Base-by-base conservation (phyloP, 2,329 filamentous ascomycete genomes). In the Trichocomaceae sp. region DNA sequence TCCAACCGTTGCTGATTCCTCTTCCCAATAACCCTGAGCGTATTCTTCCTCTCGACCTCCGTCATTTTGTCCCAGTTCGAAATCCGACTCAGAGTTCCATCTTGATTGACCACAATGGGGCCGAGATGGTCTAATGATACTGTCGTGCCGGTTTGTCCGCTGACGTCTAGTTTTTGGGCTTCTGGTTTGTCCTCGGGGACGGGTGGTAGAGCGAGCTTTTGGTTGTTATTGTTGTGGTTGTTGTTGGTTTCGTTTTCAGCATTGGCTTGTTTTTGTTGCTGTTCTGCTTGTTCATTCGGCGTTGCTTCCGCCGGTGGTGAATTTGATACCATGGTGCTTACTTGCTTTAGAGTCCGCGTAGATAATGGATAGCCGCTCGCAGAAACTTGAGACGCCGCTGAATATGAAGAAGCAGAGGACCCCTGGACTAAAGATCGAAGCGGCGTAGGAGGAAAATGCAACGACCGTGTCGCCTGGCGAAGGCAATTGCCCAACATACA, bases 21-120 rank as follows among this genome's bases (percentile, higher is more conserved):
- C 76, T 82, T 85, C 9, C 82, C 81, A 61, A 91, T 65, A 47
- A 89, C 72, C 46, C 83, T 76, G 66, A 90, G 60, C 37, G 86
- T 88, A 63, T 83, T 87, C 66, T 80, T 71, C 66, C 76, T 78
- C 75, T 90, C 87, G 6, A 83, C 77, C 23, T 83, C 81, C 2
- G 80, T 79, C 87, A 90, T 89, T 60, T 83, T 74, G 8, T 73
- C 76, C 87, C 87, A 91, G 68, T 91, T 90, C 35, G 78, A 72
- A 62, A 91, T 87, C 33, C 86, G 79, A 55, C 83, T 83, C 61
- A 90, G 69, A 8, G 84, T 84, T 19, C 87, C 87, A 68, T 91
- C 85, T 58, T 77, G 74, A 67, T 89, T 87, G 53, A 90, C 83
- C 1, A 91, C 86, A 62, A 90, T 76, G 1, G 87, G 87, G 0